Conservation (phyloP, 1,139 yeast genomes). For the Nakaseomyces uthaithaninus region DNA sequence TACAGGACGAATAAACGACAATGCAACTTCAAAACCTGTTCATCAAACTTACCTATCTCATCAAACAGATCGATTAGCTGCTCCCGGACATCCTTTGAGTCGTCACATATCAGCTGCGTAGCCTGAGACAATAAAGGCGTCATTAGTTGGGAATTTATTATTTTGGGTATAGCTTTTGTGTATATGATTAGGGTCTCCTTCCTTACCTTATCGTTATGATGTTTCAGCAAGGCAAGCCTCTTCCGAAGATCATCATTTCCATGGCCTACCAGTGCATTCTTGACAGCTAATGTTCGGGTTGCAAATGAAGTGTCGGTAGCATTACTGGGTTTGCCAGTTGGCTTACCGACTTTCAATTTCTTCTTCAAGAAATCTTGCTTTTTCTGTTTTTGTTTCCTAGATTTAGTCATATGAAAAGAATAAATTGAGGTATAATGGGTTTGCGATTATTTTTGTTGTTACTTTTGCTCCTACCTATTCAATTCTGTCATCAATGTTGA, state of each 20-base stretch:
- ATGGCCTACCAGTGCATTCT: constrained; percentile 38
- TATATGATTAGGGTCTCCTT: constrained; percentile 58
- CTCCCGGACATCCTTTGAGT: constrained; percentile 48
- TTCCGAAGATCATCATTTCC: constrained; percentile 43
- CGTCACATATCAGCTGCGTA: constrained; percentile 31
- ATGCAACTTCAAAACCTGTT: constrained; percentile 58
- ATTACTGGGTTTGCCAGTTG: constrained; percentile 60
- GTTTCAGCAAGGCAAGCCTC: constrained; percentile 62
- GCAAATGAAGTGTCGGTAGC: constrained; percentile 79
- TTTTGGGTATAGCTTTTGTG: constrained; percentile 42
- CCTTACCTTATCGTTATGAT: constrained; percentile 66
- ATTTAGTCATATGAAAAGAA: constrained; percentile 7
- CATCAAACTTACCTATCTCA: constrained; percentile 43
- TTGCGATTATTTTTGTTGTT: too few species aligned
- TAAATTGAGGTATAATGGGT: too few species aligned
- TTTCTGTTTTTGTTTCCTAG: constrained; percentile 31
- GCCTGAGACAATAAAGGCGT: constrained; percentile 27
- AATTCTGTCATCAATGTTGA: too few species aligned
- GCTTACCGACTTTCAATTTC: constrained; percentile 84
- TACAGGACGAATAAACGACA: constrained; percentile 59
- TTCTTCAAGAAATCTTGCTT: constrained; percentile 44
- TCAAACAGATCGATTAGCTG: constrained; percentile 47
- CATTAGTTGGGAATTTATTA: constrained; percentile 24
- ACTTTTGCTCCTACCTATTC: too few species aligned
- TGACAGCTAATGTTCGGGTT: constrained; percentile 63